These are phyloP conservation scores for Rhododendron vialii DNA, from an alignment of 148 eudicot genomes.

Conservation along the genomic window DNA sequence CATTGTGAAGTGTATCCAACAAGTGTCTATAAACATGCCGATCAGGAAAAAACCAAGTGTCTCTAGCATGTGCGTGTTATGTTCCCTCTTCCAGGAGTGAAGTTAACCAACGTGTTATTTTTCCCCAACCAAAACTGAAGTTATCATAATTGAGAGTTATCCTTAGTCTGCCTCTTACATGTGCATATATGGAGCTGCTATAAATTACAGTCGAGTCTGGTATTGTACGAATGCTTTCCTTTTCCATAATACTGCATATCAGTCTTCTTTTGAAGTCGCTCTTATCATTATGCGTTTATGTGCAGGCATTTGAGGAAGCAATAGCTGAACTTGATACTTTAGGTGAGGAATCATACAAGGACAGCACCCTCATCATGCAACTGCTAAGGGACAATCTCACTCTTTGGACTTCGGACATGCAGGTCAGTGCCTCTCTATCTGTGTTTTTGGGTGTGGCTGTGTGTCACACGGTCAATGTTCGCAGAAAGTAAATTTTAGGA, in stretches of 20 bases:
- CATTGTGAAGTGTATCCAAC: not conserved
- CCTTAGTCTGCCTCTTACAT: not conserved
- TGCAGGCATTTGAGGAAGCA: conserved; percentile 67
- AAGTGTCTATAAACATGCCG: not conserved
- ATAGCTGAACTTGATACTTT: conserved; percentile 58
- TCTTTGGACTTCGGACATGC: conserved; percentile 60
- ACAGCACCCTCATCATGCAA: conserved; percentile 67
- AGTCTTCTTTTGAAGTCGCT: not conserved
- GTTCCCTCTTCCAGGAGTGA: not conserved
- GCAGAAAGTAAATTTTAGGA: not conserved
- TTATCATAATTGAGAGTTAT: not conserved
- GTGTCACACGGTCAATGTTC: not conserved
- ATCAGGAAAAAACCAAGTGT: not conserved
- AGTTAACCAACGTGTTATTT: not conserved
- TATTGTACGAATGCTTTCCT: not conserved
- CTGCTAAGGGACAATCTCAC: conserved; percentile 64
- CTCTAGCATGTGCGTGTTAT: not conserved
- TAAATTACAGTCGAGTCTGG: not conserved
- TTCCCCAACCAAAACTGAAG: not conserved
- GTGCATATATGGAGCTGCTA: not conserved
- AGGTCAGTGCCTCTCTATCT: conserved; percentile 22
- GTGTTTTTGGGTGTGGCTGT: not conserved
- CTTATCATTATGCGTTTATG: not conserved
- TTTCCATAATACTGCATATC: not conserved
- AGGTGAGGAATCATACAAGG: conserved; percentile 61